Evolutionary conservation across 306 rosid species (phyloP).

Genomic region (Morella rubra): DNA sequence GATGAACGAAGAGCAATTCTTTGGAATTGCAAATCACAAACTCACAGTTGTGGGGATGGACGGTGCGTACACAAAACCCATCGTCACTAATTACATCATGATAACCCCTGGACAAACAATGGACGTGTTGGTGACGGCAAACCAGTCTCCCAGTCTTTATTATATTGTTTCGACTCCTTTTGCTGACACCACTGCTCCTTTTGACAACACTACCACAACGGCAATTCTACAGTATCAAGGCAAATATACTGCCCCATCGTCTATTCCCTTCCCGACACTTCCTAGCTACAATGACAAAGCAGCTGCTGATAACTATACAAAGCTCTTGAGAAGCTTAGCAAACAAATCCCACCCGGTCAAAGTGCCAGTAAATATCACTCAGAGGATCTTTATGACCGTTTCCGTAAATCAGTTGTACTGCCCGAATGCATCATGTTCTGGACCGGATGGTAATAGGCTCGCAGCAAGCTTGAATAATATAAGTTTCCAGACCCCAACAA

Average conservation of each 20-base stretch:
- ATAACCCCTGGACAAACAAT: slow-evolving; percentile 58
- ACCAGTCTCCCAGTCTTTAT: slow-evolving; percentile 37
- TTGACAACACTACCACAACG: slow-evolving; percentile 38
- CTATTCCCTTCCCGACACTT: slow-evolving; percentile 28
- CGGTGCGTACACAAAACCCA: slow-evolving; percentile 36
- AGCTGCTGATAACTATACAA: slow-evolving; percentile 28
- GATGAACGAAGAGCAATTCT: slow-evolving; percentile 35
- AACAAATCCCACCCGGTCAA: slow-evolving; percentile 21
- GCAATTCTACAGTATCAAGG: slow-evolving; percentile 45
- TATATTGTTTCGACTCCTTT: slow-evolving; percentile 49
- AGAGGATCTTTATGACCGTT: slow-evolving; percentile 26
- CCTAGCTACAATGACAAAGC: slow-evolving; percentile 29
- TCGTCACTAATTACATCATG: slow-evolving; percentile 31
- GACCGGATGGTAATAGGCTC: slow-evolving; percentile 37
- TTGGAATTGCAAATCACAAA: slow-evolving; percentile 44
- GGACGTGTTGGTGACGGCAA: slow-evolving; percentile 42
- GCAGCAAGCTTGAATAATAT: slow-evolving; percentile 51
- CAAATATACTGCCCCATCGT: slow-evolving; percentile 1
- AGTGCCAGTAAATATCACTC: slow-evolving; percentile 33
- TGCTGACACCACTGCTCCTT: slow-evolving; percentile 16
- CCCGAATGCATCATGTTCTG: slow-evolving; percentile 34
- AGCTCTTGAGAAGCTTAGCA: slow-evolving; percentile 36
- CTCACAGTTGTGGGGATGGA: slow-evolving; percentile 46
- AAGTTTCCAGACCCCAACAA: slow-evolving; percentile 37
- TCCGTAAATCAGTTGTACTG: slow-evolving; percentile 39